Evolutionary conservation across 129 eudicot species (phyloP), one percentile per base, ranked within the genome.

Genomic region (Scalesia atractyloides): DNA sequence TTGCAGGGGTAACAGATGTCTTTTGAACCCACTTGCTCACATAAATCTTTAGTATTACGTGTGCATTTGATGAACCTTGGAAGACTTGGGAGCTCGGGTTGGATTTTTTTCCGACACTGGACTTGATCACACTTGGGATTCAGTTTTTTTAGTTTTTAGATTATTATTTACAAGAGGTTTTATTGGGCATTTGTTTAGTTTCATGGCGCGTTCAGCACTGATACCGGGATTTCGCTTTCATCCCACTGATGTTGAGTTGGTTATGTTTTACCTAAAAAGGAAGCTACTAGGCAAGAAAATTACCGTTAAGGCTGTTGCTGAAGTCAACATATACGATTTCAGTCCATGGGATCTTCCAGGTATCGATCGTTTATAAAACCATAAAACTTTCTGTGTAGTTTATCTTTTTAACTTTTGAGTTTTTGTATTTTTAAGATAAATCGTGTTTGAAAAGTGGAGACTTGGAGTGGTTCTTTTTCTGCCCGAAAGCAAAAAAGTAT

Each of bases 291-390:
- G 90, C 18, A 91, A 82, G 68, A 91, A 80, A 69, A 70, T 85
- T 6, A 72, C 15, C 15, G 68, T 26, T 58, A 79, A 91, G 47
- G 91, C 89, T 30, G 73, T 91, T 64, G 59, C 91, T 10, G 97
- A 91, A 44, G 84, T 91, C 65, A 85, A 91, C 66, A 85, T 91
- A 0, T 91, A 91, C 24, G 81, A 83, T 37, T 91, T 52, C 69
- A 30, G 77, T 82, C 97, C 97, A 0, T 85, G 95, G 95, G 97
- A 91, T 75, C 97, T 91, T 18, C 91, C 88, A 83, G 97, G 96
- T 90, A 3, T 68, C 50, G 50, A 34, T 33, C n/a, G 17, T 19
- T 61, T 6, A 13, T 26, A 46, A 6, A 41, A 41, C 46, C 10
- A 5, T 39, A 4, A 10, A 58, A 24, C 14, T 58, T 24, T 22